Base-by-base conservation (phyloP, 768 basidiomycete species). In the Symmetrospora coprosmae region DNA sequence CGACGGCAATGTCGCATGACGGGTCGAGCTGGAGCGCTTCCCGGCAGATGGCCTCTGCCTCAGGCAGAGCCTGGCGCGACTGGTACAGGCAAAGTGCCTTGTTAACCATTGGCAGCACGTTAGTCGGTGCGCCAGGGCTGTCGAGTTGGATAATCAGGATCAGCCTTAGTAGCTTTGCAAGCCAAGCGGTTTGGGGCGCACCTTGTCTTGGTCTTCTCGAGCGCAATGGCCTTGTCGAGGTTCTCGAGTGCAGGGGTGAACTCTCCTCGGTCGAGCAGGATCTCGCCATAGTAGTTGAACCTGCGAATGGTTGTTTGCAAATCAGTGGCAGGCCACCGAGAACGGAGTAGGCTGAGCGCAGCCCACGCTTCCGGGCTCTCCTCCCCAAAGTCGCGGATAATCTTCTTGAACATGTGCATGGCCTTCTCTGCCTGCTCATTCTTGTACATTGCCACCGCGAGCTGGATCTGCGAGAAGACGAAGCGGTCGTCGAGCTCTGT, bases 371-470 rank as follows among this genome's bases (percentile, higher is more conserved):
- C 69, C 9, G 69, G 50, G 4, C n/a, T 27, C 11, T 60, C 23
- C 27, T 52, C 31, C 21, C 51, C 86, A 83, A 96, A 94, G 46
- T 80, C 76, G 66, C 82, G 80, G 72, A 96, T 76, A 40, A 90
- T 86, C 67, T 80, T 75, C 66, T 89, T 77, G 80, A 97, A 99
- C 9, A 83, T 86, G 16, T 83, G 85, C 86, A 92, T 89, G 69
- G 84, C 84, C 65, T 83, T 83, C 19, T 79, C 81, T 11, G 84
- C 68, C 64, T 86, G 79, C 31, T 81, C 85, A 56, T 80, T 72
- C 78, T 97, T 96, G 81, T 97, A 99, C 72, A 88, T 85, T 35
- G 92, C 94, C 23, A 97, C 94, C 1, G 92, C 94, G 52, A 88
- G 79, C 70, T 99, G 92, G 63, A 99, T 92, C 67, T 97, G 94